Evolutionary conservation across 2,329 filamentous ascomycete species (phyloP), one percentile per base, ranked within the genome.

Genomic region (Aspergillus nomiae): DNA sequence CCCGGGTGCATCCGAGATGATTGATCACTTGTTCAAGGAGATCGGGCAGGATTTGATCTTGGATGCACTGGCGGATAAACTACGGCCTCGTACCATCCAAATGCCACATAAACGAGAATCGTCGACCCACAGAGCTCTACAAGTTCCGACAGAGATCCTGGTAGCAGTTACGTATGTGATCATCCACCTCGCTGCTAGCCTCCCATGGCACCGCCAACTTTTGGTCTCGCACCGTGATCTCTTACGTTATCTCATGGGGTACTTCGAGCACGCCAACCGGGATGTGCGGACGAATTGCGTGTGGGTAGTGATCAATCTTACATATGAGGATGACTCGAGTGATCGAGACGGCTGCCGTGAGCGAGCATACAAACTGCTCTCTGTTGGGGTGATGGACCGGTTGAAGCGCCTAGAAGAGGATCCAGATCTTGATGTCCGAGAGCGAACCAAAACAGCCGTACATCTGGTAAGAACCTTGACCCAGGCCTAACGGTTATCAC

Each of bases 251-350:
- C 82, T 97, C 54, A 85, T 90, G 10, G 86, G 87, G 19, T 89
- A 96, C 61, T 91, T 95, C 70, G 86, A 82, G 53, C 92, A 92
- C 76, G 85, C 87, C 50, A 87, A 91, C 73, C 85, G 86, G 53
- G 87, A 90, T 48, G 89, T 99, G 8, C 89, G 94, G 7, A 85
- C 89, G 24, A 89, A 90, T 53, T 87, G 95, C 69, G 92, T 92
- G 67, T 94, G 94, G 85, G 84, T 96, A 50, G 85, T 96, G 51
- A 91, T 89, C 74, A 97, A 97, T 74, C 84, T 99, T 50, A 91
- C 92, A 0, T 96, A 90, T 83, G 85, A 89, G 65, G 94, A 97
- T 65, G 90, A 94, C 70, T 83, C 86, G 8, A 83, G 78, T 34
- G 93, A 97, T 69, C 81, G 83, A 24, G 80, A 83, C 26, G 86